Conservation (phyloP, 2,329 filamentous ascomycete genomes). For the Emmonsia crescens region DNA sequence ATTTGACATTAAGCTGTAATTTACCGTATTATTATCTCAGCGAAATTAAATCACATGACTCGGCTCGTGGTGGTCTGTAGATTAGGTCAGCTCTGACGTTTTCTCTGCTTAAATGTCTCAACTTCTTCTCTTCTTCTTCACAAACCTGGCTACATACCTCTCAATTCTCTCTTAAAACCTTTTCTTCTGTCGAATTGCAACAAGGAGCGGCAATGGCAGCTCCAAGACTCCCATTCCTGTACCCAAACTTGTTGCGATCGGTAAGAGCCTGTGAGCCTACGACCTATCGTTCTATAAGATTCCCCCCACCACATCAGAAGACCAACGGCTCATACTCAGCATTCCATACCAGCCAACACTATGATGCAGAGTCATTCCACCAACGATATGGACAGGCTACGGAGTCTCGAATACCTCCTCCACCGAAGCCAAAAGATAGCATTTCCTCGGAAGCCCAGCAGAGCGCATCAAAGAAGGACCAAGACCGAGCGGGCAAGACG, state of each 20-base stretch:
- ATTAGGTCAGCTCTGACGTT: neutral
- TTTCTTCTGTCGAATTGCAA: neutral
- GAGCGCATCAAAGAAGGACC: conserved; percentile 3
- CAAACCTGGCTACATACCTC: no score
- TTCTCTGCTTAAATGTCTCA: neutral
- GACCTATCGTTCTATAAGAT: conserved; percentile 34
- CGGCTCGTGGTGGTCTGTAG: neutral
- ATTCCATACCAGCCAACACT: conserved; percentile 29
- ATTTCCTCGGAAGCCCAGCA: conserved; percentile 2
- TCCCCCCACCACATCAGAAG: conserved; percentile 15
- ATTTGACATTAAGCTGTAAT: no score
- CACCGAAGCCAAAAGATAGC: conserved; percentile 22
- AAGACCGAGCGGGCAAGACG: neutral
- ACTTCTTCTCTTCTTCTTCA: neutral
- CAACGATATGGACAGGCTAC: conserved; percentile 38
- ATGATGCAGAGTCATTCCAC: conserved; percentile 30
- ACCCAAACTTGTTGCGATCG: conserved; percentile 54
- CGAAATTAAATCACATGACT: neutral
- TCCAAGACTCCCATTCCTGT: conserved; percentile 55
- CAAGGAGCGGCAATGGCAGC: conserved; percentile 43
- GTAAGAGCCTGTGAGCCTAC: conserved; percentile 39
- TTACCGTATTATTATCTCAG: no score
- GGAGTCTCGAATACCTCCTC: conserved; percentile 31
- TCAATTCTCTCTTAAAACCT: neutral
- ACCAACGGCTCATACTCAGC: conserved; percentile 18